Evolutionary conservation across 202 grass and related monocot species (phyloP), one percentile per base, ranked within the genome.

Genomic region (Thinopyrum obtusiflorum): DNA sequence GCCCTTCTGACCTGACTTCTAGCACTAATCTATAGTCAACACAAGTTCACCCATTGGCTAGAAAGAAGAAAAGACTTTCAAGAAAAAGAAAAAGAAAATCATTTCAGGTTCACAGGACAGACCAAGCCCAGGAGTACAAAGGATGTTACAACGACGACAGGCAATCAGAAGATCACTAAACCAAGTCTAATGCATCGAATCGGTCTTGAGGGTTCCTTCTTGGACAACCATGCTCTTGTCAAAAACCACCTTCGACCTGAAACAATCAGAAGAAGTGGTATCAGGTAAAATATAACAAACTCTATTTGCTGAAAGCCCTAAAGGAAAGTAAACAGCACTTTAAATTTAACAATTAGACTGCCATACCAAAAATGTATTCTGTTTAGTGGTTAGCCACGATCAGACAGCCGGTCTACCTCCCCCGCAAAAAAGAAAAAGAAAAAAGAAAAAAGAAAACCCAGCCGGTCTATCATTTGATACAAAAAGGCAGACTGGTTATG

Each of bases 181-280:
- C 24, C 10, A 65, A 55, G 44, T 33, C 37, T 25, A 57, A 73
- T 13, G 75, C 33, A 88, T 70, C 61, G 5, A 73, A 88, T 65
- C 32, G 81, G 23, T 73, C 63, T 35, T 59, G 39, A 25, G 13
- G n/a, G 40, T 65, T 49, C 15, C 64, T 69, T 35, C 24, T 55
- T 77, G 77, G 23, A 40, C 37, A 63, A 32, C 71, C 15, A 42
- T 10, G 7, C 18, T 47, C 35, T 46, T n/a, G 17, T 11, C 15
- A 32, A 37, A 79, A 73, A 57, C 55, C 33, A 79, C 20, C 53
- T 51, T 39, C 9, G 11, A 70, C 69, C 85, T 81, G 76, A 75
- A 84, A 84, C 15, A 81, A 39, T 25, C 1, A 8, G 65, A 13
- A 42, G 9, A 64, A 71, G 78, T 27, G 20, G 46, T 44, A 25